These are phyloP conservation scores for Pharus latifolius DNA, from an alignment of 176 grass and related monocot genomes.

Conservation along the genomic window DNA sequence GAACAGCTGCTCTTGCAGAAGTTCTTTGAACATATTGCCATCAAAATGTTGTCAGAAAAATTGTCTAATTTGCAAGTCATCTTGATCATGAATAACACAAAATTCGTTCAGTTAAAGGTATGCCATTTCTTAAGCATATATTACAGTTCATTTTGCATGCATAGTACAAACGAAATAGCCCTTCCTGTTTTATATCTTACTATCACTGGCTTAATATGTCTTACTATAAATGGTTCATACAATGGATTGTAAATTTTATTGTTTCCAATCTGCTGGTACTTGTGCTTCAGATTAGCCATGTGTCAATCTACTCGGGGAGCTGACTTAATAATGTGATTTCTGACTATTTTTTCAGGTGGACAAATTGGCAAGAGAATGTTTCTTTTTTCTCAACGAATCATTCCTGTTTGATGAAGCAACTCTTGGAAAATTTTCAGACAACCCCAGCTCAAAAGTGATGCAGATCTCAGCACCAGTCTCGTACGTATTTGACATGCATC, in stretches of 20 bases:
- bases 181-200: no score
- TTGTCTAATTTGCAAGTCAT: constrained; percentile 46
- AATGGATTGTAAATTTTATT: not conserved
- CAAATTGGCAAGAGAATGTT: constrained; percentile 64
- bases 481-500: constrained; percentile 67
- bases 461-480: constrained; percentile 53
- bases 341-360: constrained; percentile 42
- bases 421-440: constrained; percentile 46
- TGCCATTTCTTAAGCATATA: not conserved
- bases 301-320: no score
- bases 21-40: constrained; percentile 53
- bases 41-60: constrained; percentile 51
- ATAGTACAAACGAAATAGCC: not conserved
- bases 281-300: no score
- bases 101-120: constrained; percentile 66
- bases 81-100: constrained; percentile 75
- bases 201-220: not conserved
- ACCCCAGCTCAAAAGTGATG: constrained; percentile 31
- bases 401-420: constrained; percentile 76
- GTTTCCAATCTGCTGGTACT: no score
- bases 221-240: not conserved
- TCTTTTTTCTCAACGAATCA: constrained; percentile 60
- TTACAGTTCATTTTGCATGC: not conserved
- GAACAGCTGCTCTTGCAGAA: constrained; percentile 38
- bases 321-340: not conserved